Base-by-base conservation (phyloP, 352 stramenopile species). In the Aphanomyces euteiches region DNA sequence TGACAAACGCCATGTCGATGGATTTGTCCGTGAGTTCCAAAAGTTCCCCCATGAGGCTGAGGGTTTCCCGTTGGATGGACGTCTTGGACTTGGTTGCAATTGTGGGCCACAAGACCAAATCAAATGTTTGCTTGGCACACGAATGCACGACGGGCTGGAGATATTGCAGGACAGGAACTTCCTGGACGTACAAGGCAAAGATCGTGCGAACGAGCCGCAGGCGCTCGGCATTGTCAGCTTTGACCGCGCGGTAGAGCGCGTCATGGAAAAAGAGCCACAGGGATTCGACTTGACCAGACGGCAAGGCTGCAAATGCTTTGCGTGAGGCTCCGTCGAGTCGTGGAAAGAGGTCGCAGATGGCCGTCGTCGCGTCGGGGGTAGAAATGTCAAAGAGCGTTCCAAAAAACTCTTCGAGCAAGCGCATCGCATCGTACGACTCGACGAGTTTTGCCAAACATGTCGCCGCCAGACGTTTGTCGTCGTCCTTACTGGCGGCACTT, bases 401-500 rank as follows among this genome's bases (percentile, higher is more conserved):
- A 15, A 93, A 66, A 41, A 93, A 85, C 34, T 72, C 68, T 64
- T 94, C 84, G 15, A 95, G 56, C 13, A 92, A 76, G 74, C 88
- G 85, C 88, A 95, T 94, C 0, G 86, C 93, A 65, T 92, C 82
- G 75, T 91, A 93, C 5, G 88, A 87, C 21, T 73, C 78, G 64
- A 95, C 71, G 17, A 95, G 69, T 38, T 86, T 76, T 13, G 84
- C 77, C 47, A 93, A 69, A 8, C 80, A 75, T 6, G 67, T 72
- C 48, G 82, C 88, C 1, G 75, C 69, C 1, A 63, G 61, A 1
- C n/a, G 43, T 21, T 63, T 13, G 5, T 69, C 66, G 6, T 28
- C 69, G 36, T 38, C 10, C 17, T 10, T 34, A 34, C 17, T 56
- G 41, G 15, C 36, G 19, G 19, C 6, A 28, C 2, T 58, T 3